phyloP scores from a whole-genome alignment of 805 yeast species.

The Babjeviella inositovora region DNA sequence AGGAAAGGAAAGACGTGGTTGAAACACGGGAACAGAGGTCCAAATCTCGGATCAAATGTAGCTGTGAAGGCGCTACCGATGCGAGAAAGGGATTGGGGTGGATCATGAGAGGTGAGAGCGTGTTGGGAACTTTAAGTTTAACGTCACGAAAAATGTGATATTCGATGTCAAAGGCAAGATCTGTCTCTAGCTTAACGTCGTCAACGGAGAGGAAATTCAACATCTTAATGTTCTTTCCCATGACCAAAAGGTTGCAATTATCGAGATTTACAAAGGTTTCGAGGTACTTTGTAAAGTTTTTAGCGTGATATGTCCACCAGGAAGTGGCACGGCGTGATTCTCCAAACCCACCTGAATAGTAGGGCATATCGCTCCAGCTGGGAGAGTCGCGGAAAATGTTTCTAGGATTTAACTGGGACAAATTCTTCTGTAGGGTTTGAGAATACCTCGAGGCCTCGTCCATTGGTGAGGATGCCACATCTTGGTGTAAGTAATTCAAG shows the following conservation, averaged over 20 bases:
- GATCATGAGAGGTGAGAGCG: too few relatives aligned
- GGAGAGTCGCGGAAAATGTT: too few relatives aligned
- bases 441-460: slow-evolving; percentile 29
- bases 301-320: slow-evolving; percentile 27
- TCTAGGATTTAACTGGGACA: slow-evolving; percentile 4
- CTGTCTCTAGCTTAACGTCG: too few relatives aligned
- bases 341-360: slow-evolving; percentile 9
- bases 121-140: too few relatives aligned
- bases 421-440: slow-evolving; percentile 17
- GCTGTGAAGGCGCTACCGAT: too few relatives aligned
- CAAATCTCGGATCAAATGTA: too few relatives aligned
- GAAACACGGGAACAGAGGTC: too few relatives aligned
- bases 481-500: slow-evolving; percentile 25
- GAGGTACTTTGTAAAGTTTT: slow-evolving; percentile 15
- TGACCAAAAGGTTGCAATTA: slow-evolving; percentile 19
- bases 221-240: slow-evolving; percentile 1
- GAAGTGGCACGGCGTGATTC: slow-evolving; percentile 13
- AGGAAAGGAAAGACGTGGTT: too few relatives aligned
- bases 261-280: slow-evolving; percentile 7
- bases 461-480: slow-evolving; percentile 17
- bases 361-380: too few relatives aligned
- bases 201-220: not conserved
- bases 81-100: too few relatives aligned
- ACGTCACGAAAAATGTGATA: too few relatives aligned
- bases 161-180: too few relatives aligned